A percentile compares a stretch with the other conserved stretches of the same genome.
These are phyloP conservation scores for Rosa hybrid DNA, from an alignment of 331 rosid genomes.

Conservation along the genomic window DNA sequence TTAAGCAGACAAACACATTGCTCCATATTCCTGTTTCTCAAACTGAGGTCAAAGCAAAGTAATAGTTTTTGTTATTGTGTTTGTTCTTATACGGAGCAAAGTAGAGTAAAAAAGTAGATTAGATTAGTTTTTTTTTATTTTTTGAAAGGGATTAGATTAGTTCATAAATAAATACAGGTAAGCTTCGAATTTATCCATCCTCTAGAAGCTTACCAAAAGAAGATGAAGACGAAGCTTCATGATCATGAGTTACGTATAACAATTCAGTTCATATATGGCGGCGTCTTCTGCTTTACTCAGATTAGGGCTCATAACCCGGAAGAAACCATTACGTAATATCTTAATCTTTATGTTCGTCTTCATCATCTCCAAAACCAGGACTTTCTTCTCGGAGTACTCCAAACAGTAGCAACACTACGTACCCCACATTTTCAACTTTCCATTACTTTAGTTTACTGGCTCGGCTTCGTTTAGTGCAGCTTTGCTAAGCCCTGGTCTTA, in stretches of 20 bases:
- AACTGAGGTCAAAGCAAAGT: neutral
- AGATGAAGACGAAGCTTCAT: slow-evolving; percentile 1
- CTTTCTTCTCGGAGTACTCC: neutral
- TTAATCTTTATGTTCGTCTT: neutral
- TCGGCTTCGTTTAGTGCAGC: neutral
- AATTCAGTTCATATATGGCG: slow-evolving; percentile 9
- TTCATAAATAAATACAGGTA: neutral
- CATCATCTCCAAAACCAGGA: neutral
- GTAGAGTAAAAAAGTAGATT: neutral
- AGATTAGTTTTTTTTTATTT: no score
- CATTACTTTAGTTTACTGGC: neutral
- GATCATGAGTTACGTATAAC: slow-evolving; percentile 23
- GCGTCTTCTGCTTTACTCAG: slow-evolving; percentile 23
- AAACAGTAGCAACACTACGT: neutral
- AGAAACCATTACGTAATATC: neutral
- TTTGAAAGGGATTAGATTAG: neutral
- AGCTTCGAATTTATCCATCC: neutral
- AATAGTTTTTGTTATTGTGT: neutral
- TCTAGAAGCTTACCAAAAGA: slow-evolving; percentile 23
- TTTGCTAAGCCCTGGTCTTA: neutral
- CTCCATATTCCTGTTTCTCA: neutral
- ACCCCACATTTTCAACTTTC: neutral
- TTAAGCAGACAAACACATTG: neutral
- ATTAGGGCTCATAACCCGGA: slow-evolving; percentile 1
- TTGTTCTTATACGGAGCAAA: neutral